Evolutionary conservation across 352 stramenopile genomes (phyloP).

Genomic region (Phytophthora rubi): DNA sequence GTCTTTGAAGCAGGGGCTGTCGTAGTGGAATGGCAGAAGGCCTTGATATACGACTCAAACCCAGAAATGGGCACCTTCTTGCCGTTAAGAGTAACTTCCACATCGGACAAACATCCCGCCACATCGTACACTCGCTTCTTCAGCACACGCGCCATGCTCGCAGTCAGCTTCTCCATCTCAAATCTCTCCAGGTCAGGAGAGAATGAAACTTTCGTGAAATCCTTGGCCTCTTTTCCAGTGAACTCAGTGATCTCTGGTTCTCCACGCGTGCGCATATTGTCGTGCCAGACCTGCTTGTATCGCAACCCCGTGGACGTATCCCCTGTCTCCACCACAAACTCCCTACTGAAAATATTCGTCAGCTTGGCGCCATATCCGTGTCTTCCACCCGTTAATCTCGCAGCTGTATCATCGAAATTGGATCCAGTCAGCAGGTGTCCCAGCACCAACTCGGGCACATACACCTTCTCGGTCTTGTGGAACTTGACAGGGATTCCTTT

Average conservation of each 20-base stretch:
- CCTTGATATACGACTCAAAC: constrained; percentile 97
- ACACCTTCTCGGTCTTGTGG: constrained; percentile 97
- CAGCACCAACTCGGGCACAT: constrained; percentile 98
- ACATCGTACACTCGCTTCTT: constrained; percentile 99
- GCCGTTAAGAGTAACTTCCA: constrained; percentile 95
- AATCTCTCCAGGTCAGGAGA: constrained; percentile 96
- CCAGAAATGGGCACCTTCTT: constrained; percentile 86
- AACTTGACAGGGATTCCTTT: constrained; percentile 97
- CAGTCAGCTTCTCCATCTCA: constrained; percentile 94
- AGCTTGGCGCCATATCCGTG: constrained; percentile 98
- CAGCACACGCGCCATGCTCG: constrained; percentile 94
- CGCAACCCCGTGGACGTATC: constrained; percentile 86
- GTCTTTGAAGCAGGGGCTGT: constrained; percentile 3
- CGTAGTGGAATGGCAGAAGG: constrained; percentile 83
- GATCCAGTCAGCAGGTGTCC: constrained; percentile 98
- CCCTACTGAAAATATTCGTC: constrained; percentile 99
- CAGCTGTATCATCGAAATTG: constrained; percentile 99
- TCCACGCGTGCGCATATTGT: constrained; percentile 96
- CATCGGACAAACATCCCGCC: constrained; percentile 94
- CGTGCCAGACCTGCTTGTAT: constrained; percentile 93
- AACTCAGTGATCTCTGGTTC: constrained; percentile 87
- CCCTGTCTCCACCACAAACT: constrained; percentile 99
- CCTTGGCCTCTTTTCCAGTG: constrained; percentile 74
- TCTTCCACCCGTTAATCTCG: constrained; percentile 96
- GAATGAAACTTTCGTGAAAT: constrained; percentile 99